Evolutionary conservation across 305 asterid species (phyloP).

Genomic region (Galium porrigens): DNA sequence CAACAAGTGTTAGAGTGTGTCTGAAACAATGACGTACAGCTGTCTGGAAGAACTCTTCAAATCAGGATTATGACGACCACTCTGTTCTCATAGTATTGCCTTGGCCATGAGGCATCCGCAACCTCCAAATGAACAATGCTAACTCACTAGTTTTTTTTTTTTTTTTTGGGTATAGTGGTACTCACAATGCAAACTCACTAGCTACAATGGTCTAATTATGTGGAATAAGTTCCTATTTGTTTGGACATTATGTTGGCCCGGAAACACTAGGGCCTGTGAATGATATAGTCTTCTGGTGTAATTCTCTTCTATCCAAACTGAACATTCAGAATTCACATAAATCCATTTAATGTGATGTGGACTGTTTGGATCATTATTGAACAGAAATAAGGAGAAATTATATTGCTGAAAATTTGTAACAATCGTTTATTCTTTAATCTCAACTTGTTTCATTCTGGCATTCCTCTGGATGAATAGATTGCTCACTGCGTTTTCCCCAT

Average conservation of each 20-base stretch:
- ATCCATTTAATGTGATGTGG: neutral
- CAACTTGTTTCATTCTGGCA: neutral
- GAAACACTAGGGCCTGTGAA: neutral
- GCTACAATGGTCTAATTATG: neutral
- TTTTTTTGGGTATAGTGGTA: too few relatives aligned
- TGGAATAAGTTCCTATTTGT: neutral
- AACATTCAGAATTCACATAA: neutral
- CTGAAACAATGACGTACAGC: neutral
- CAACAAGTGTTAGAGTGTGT: neutral
- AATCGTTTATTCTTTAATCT: neutral
- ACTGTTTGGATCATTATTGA: neutral
- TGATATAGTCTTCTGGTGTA: neutral
- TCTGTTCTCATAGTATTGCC: neutral
- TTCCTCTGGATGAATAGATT: neutral
- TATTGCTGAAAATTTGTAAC: neutral
- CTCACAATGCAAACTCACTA: neutral
- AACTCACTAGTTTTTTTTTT: neutral
- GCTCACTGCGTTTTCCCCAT: slow-evolving; percentile 12
- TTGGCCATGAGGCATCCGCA: neutral
- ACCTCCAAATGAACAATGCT: neutral
- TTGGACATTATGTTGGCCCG: neutral
- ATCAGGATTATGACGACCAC: neutral
- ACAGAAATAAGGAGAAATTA: neutral
- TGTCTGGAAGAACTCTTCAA: neutral
- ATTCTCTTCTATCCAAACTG: neutral